Conservation (phyloP, 257 asterid species). For the Nyctanthes arbortristis region DNA sequence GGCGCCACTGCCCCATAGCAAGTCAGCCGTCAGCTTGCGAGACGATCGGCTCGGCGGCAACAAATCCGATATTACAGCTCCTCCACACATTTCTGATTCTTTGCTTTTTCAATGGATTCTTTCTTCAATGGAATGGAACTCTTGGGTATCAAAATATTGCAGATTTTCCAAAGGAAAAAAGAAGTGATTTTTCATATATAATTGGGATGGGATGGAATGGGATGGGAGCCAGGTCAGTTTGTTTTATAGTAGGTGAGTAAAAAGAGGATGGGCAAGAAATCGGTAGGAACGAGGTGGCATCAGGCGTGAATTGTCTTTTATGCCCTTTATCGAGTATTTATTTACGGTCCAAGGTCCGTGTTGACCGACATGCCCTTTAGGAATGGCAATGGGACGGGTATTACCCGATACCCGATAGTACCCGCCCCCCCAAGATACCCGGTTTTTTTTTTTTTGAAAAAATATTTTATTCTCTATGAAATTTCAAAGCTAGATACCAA, state of each 20-base stretch:
- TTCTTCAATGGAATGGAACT: no score
- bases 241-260: conserved; percentile 17
- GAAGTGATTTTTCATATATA: background rate
- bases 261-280: conserved; percentile 31
- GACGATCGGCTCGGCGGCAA: conserved; percentile 61
- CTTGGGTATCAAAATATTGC: conserved; percentile 12
- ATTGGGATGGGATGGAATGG: conserved; percentile 13
- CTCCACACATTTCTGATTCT: conserved; percentile 72
- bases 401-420: no score
- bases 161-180: background rate
- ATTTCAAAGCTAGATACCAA: no score
- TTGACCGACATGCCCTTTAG: conserved; percentile 26
- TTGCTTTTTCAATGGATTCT: background rate
- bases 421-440: no score
- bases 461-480: no score
- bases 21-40: conserved; percentile 68
- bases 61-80: conserved; percentile 74
- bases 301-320: background rate
- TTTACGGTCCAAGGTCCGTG: background rate
- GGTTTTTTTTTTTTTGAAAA: no score
- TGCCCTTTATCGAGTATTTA: conserved; percentile 1
- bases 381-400: no score
- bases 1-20: conserved; percentile 70
- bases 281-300: conserved; percentile 44
- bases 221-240: background rate